Base-by-base conservation (phyloP, 2,329 filamentous ascomycete genomes). In the Colletotrichum camelliae region DNA sequence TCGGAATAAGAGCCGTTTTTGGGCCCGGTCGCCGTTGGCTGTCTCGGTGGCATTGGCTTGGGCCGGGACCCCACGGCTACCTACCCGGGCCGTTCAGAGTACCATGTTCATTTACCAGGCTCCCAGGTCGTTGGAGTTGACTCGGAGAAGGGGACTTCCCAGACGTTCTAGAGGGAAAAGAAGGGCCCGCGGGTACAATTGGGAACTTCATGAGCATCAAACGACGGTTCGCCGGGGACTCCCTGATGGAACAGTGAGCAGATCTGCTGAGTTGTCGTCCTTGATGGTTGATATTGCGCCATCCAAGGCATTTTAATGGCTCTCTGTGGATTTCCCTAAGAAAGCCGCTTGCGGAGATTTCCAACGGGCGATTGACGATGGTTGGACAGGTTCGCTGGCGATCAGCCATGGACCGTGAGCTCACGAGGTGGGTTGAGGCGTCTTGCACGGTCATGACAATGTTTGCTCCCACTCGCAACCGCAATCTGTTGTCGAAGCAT, bases 161-260 rank as follows among this genome's bases (percentile, higher is more conserved):
- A 58, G 31, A 33, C 66, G 55, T 72, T 65, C 65, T 24, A 52
- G 66, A 70, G 60, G 31, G 27, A 67, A 55, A 35, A 60, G 67
- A 55, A 68, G 58, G 72, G 33, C 57, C 52, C 68, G 52, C 68
- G 67, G 75, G 52, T 67, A 72, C 74, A 60, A 69, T 52, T 75
- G 74, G 70, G 70, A 75, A 65, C 64, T 74, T 75, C 70, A 74
- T 75, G 67, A 75, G 72, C 68, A 77, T 75, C 75, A 76, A 76
- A 76, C 75, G n/a, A 68, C 33, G 31, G 31, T 60, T 66, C 48
- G 52, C 75, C 39, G 58, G 68, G 75, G 68, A 48, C 33, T 67
- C 65, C 76, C 68, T 43, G 69, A 74, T 21, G 27, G 29, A 58
- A 61, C 60, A 62, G 65, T 55, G 24, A 71, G 31, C 70, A 55